Evolutionary conservation across 768 basidiomycete genomes (phyloP), one percentile per base, ranked within the genome.

Genomic region (Trametes cinnabarina): DNA sequence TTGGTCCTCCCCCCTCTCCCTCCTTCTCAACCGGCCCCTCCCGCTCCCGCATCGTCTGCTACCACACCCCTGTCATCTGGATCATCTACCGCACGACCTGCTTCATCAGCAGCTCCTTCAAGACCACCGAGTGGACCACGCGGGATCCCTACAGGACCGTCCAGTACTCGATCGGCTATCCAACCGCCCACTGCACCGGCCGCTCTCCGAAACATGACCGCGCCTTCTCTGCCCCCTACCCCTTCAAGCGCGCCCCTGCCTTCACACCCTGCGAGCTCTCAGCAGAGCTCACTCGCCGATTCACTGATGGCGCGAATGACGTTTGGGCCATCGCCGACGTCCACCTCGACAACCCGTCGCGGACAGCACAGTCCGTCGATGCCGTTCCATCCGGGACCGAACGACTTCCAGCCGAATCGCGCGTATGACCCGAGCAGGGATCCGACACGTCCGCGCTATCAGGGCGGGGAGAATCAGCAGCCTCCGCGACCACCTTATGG

Each of bases 271-370:
- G 15, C 14, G 37, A n/a, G n/a, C n/a, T 15, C 37, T 4, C 51
- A 20, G 9, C 46, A 48, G 28, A 41, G 34, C 30, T 59, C 58
- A 8, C 35, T 59, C 15, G 58, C 46, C 17, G 46, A 59, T 4
- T 3, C 12, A 4, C 19, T 59, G 26, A 59, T 59, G 58, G 51
- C 58, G 15, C 51, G 58, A 1, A 59, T 59, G 58, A 14, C 37
- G 6, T 23, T 43, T 1, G 49, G 22, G 4, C 35, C 56, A 6
- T 11, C 44, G 15, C 30, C 51, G 3, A 30, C 22, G 14, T 9
- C 46, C 19, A 11, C 39, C 1, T 22, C 6, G 6, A 11, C 55
- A 3, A 10, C 37, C 8, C n/a, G 37, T 11, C 28, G 19, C 22
- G 23, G 43, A 7, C 25, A 23, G 3, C 44, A 19, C 19, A 55